phyloP scores from a whole-genome alignment of 352 stramenopile species.

The Phytophthora podocarpi region DNA sequence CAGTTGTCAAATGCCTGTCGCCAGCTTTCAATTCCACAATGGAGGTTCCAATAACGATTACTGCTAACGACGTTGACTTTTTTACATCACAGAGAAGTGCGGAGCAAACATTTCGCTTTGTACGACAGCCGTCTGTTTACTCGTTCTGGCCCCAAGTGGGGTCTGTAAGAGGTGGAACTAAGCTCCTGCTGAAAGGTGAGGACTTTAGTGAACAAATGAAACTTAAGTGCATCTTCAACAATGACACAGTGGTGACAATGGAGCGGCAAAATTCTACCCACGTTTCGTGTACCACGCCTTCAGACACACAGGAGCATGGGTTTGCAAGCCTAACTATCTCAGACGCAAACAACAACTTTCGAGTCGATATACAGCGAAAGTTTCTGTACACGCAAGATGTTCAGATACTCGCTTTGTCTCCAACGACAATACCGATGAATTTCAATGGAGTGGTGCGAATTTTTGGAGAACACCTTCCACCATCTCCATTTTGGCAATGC shows the following conservation, averaged over 20 bases:
- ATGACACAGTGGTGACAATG: slow-evolving; percentile 5
- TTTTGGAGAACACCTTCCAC: slow-evolving; percentile 27
- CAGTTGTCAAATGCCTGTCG: slow-evolving; percentile 32
- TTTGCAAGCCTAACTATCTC: slow-evolving; percentile 28
- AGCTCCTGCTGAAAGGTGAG: slow-evolving; percentile 32
- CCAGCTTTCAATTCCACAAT: slow-evolving; percentile 11
- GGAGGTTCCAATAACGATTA: slow-evolving; percentile 31
- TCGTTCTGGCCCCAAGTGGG: slow-evolving; percentile 39
- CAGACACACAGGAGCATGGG: not conserved
- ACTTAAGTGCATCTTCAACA: slow-evolving; percentile 45
- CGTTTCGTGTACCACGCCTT: slow-evolving; percentile 31
- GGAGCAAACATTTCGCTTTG: slow-evolving; percentile 29
- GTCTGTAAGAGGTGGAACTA: slow-evolving; percentile 40
- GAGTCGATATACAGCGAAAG: slow-evolving; percentile 21
- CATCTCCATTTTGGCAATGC: slow-evolving; percentile 33
- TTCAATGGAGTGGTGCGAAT: slow-evolving; percentile 41
- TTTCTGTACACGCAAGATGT: slow-evolving; percentile 42
- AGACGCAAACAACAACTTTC: slow-evolving; percentile 27
- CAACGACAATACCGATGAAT: slow-evolving; percentile 35
- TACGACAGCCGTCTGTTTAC: slow-evolving; percentile 23
- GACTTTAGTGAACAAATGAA: slow-evolving; percentile 26
- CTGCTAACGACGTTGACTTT: slow-evolving; percentile 51
- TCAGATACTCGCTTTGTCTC: slow-evolving; percentile 18
- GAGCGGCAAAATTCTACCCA: slow-evolving; percentile 35
- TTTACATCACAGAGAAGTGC: slow-evolving; percentile 16